Base-by-base conservation (phyloP, 2,329 filamentous ascomycete genomes). In the Aspergillus proliferans region DNA sequence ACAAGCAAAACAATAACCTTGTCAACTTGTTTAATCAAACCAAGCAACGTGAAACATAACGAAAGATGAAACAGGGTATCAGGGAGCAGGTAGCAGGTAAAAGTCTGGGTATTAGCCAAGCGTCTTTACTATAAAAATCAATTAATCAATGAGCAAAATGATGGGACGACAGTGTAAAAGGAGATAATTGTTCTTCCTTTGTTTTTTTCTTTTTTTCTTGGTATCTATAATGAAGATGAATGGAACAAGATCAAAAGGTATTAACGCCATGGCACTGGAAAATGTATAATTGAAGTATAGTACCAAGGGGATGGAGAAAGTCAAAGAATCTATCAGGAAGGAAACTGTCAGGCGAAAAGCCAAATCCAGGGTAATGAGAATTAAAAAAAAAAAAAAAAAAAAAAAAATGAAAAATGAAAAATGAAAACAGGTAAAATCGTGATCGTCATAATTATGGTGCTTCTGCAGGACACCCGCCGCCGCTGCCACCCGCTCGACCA, bases 401-500 rank as follows among this genome's bases (percentile, higher is more conserved):
- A 58, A 57, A 58, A 58, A 55, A 51, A 55, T 53, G 55, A 59
- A 46, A 48, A 46, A 52, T 50, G 47, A 57, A 57, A 54, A 60
- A 58, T 55, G 55, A 53, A 50, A 60, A 59, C 52, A 59, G 59
- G 58, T 62, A 63, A 66, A 62, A 59, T 67, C 64, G 60, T 67
- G 52, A 66, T 65, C 63, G 58, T 67, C 64, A 62, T 67, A n/a
- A n/a, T n/a, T n/a, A n/a, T 40, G 15, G 9, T 40, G 10, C 38
- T 46, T 22, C 33, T 51, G 64, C 65, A 94, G 89, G 62, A 96
- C 91, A 67, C 88, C 91, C 61, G 91, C 91, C 68, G 91, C 91
- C 61, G 90, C 89, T 68, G 89, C 91, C 68, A 95, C 91, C 77
- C 85, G 91, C 77, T 96, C 91, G 66, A 96, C 91, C 68, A 90